These are phyloP conservation scores for Kuraishia hungarica DNA, from an alignment of 805 yeast genomes.

Conservation along the genomic window DNA sequence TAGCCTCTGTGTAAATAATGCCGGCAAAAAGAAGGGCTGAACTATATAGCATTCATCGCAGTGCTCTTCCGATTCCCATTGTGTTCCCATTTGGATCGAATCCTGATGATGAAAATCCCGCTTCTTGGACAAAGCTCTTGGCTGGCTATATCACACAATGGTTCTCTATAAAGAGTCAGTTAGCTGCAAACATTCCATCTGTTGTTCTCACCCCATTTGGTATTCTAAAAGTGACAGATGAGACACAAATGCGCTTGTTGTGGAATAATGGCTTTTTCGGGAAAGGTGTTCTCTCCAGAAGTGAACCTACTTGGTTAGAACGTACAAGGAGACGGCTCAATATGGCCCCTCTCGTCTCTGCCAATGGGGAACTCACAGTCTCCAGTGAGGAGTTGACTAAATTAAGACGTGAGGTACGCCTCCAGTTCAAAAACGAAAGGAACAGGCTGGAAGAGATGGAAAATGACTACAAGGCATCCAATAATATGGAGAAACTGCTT, in stretches of 20 bases:
- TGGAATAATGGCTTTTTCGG: conserved; percentile 94
- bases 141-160: neutral
- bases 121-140: neutral
- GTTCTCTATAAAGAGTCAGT: neutral
- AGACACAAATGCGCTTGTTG: conserved; percentile 40
- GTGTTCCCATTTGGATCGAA: neutral
- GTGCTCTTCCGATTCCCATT: neutral
- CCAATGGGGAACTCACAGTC: conserved; percentile 10
- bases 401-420: conserved; percentile 61
- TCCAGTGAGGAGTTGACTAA: conserved; percentile 75
- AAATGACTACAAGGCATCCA: conserved; percentile 19
- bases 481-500: conserved; percentile 13
- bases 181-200: neutral
- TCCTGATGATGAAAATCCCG: neutral
- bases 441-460: conserved; percentile 45
- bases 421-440: conserved; percentile 63
- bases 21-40: neutral
- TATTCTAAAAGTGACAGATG: conserved; percentile 32
- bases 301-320: conserved; percentile 87
- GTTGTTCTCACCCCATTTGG: conserved; percentile 11
- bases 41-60: neutral
- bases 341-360: conserved; percentile 16
- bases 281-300: conserved; percentile 79
- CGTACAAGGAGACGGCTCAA: conserved; percentile 53
- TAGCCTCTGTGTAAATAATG: conserved; percentile 2